These are phyloP conservation scores for Toxoplasma gondii DNA, from an alignment of 169 alveolate genomes.

Conservation along the genomic window DNA sequence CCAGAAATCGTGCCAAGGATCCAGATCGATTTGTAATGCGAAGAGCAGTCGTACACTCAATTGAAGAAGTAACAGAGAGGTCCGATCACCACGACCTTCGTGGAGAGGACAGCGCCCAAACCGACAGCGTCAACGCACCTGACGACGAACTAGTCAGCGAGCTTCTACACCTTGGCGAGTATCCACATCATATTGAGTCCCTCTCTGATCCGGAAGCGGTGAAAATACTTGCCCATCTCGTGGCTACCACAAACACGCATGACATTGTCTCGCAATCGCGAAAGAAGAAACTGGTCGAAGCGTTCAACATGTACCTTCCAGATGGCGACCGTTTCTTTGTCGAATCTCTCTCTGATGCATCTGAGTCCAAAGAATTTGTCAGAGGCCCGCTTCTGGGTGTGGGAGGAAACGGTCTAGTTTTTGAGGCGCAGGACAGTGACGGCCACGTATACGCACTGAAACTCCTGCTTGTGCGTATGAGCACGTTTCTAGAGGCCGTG, in stretches of 20 bases:
- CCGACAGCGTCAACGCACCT: neutral
- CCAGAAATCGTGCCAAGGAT: neutral
- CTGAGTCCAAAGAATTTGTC: neutral
- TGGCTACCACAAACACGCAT: constrained; percentile 1
- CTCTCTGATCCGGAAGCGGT: constrained; percentile 3
- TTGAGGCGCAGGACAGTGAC: neutral
- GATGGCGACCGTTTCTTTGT: neutral
- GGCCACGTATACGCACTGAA: neutral
- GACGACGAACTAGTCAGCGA: neutral
- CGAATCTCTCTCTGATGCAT: neutral
- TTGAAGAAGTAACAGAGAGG: neutral
- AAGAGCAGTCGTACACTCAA: neutral
- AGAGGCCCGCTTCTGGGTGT: constrained; percentile 15
- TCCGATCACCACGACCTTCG: neutral
- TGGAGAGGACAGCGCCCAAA: neutral
- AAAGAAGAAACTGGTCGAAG: neutral
- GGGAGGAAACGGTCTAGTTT: constrained; percentile 25
- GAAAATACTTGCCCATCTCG: neutral
- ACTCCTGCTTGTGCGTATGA: neutral
- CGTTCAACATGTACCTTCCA: constrained; percentile 8
- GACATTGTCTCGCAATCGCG: neutral
- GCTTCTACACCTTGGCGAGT: neutral
- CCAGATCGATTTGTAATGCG: neutral
- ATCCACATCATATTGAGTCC: neutral
- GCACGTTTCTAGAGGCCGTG: neutral